A percentile compares a stretch with the other conserved stretches of the same genome.
These are phyloP conservation scores for Eucalyptus shirleyi DNA, from an alignment of 345 rosid genomes.

Conservation along the genomic window DNA sequence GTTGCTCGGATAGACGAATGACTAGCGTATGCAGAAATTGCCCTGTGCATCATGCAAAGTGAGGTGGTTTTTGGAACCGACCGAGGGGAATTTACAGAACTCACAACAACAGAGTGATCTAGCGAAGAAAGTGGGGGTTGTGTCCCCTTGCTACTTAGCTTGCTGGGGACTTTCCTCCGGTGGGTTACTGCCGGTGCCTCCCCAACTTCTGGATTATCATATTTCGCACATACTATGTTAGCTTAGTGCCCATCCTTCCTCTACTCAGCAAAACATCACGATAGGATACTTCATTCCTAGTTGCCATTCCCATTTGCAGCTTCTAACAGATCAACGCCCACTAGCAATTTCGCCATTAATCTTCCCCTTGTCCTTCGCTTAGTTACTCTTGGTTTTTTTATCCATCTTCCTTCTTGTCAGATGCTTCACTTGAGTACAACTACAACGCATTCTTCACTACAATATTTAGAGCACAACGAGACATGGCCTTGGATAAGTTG, in stretches of 20 bases:
- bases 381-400: background rate
- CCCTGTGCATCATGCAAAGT: background rate
- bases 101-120: background rate
- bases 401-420: background rate
- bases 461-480: background rate
- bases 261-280: background rate
- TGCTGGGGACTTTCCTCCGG: background rate
- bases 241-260: background rate
- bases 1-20: background rate
- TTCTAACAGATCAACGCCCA: background rate
- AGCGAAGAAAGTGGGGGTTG: background rate
- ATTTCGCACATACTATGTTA: background rate
- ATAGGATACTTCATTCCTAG: background rate
- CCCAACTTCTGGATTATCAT: background rate
- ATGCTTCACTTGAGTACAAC: background rate
- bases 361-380: background rate
- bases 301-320: background rate
- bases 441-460: background rate
- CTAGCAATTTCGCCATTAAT: background rate
- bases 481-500: background rate
- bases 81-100: background rate
- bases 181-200: background rate
- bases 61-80: background rate
- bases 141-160: background rate
- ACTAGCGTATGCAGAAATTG: background rate